These are phyloP conservation scores for Porcisia hertigi DNA, from an alignment of 208 protist genomes.

Conservation along the genomic window DNA sequence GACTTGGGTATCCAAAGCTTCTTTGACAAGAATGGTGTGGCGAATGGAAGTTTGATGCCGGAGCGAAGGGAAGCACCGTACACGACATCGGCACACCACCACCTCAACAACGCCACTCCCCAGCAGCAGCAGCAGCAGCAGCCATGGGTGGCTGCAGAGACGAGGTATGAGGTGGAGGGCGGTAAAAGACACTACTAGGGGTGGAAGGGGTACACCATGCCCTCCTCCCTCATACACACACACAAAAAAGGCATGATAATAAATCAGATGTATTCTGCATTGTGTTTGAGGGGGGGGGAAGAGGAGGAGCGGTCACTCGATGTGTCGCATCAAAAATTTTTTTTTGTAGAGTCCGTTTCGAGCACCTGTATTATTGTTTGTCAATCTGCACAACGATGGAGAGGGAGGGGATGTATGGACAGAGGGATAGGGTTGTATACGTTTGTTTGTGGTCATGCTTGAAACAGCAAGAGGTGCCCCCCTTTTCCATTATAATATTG, in stretches of 20 bases:
- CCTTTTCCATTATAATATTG: no score
- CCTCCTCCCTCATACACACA: neutral
- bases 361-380: no score
- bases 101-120: neutral
- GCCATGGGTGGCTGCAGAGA: conserved; percentile 45
- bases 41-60: neutral
- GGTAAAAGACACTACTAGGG: conserved; percentile 36
- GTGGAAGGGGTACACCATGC: neutral
- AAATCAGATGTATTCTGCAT: no score
- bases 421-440: no score
- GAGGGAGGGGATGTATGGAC: no score
- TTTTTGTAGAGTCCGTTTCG: neutral
- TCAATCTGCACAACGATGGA: no score
- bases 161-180: conserved; percentile 45
- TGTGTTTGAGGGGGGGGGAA: neutral
- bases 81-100: neutral
- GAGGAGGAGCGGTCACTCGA: neutral
- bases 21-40: conserved; percentile 19
- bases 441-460: no score
- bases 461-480: no score
- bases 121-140: conserved; percentile 1
- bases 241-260: no score
- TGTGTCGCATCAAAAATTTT: neutral
- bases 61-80: conserved; percentile 30
- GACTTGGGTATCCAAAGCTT: conserved; percentile 46